Conservation (phyloP, 164 flowering plant genomes). For the Liquidambar formosana region DNA sequence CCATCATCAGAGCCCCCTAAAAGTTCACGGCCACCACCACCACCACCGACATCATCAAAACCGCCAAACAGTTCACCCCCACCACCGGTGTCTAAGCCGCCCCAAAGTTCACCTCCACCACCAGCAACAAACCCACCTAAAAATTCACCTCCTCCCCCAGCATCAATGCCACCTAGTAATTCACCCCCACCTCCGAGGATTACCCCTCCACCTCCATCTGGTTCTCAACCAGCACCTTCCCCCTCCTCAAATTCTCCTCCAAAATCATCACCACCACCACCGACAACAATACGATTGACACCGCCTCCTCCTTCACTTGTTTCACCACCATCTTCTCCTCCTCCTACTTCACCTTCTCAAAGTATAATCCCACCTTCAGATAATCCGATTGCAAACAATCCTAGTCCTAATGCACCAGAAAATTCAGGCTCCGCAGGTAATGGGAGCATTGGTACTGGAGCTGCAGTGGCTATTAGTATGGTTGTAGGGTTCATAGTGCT, state of each 20-base stretch:
- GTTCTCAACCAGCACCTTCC: conserved; percentile 31
- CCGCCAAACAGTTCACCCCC: conserved; percentile 36
- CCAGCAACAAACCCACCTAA: conserved; percentile 24
- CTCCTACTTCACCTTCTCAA: conserved; percentile 19
- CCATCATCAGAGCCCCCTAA: conserved; percentile 12
- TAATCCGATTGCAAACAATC: conserved; percentile 12
- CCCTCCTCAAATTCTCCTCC: conserved; percentile 35
- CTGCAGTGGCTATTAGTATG: conserved; percentile 35
- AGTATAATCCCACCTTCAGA: conserved; percentile 12
- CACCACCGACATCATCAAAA: conserved; percentile 23
- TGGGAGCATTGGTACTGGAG: conserved; percentile 33
- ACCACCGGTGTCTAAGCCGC: conserved; percentile 25
- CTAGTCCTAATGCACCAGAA: conserved; percentile 21
- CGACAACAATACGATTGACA: too few species aligned
- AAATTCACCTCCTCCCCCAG: conserved; percentile 38
- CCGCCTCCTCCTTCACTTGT: conserved; percentile 21
- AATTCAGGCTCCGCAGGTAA: conserved; percentile 22
- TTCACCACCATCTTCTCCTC: conserved; percentile 13
- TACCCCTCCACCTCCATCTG: conserved; percentile 28
- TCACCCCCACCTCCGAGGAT: conserved; percentile 31
- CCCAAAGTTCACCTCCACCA: conserved; percentile 32
- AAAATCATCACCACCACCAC: conserved; percentile 32
- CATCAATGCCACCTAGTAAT: conserved; percentile 17
- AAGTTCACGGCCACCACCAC: conserved; percentile 16
- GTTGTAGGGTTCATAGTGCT: conserved; percentile 36